phyloP scores from a whole-genome alignment of 768 basidiomycete species.

The Kwoniella sp. region DNA sequence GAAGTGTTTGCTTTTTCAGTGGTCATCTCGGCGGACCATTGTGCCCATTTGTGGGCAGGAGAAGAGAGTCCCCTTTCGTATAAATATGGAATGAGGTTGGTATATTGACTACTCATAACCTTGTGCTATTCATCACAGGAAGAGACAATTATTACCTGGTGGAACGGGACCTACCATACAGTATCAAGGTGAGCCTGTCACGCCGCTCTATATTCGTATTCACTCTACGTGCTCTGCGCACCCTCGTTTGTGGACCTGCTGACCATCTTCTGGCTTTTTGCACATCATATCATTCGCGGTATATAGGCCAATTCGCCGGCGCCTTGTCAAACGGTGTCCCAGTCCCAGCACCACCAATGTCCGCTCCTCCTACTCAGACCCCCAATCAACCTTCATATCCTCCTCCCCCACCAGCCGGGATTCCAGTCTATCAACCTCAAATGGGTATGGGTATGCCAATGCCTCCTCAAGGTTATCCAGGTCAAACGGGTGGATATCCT shows the following conservation, averaged over 20 bases:
- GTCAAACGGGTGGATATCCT: background rate
- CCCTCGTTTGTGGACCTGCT: too few species aligned
- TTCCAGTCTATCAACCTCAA: conserved; percentile 52
- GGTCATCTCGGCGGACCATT: too few species aligned
- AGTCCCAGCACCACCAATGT: conserved; percentile 27
- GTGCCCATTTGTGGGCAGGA: too few species aligned
- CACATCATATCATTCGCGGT: too few species aligned
- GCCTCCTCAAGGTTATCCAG: background rate
- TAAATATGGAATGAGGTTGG: too few species aligned
- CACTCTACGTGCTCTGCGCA: too few species aligned
- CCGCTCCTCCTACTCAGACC: conserved; percentile 20
- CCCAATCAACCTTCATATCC: conserved; percentile 13
- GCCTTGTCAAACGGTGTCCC: conserved; percentile 62
- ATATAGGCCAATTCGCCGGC: conserved; percentile 92
- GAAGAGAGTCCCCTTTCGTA: too few species aligned
- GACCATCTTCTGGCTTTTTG: conserved; percentile 60
- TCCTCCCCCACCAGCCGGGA: conserved; percentile 49
- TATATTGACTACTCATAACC: too few species aligned
- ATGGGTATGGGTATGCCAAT: conserved; percentile 1
- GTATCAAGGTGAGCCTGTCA: conserved; percentile 43
- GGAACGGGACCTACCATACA: conserved; percentile 21
- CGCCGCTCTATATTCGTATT: background rate
- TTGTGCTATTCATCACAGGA: conserved; percentile 62
- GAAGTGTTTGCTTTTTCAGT: too few species aligned
- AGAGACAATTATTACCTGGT: conserved; percentile 60